Conservation (phyloP, 345 rosid genomes). For the Crucihimalaya himalaica region DNA sequence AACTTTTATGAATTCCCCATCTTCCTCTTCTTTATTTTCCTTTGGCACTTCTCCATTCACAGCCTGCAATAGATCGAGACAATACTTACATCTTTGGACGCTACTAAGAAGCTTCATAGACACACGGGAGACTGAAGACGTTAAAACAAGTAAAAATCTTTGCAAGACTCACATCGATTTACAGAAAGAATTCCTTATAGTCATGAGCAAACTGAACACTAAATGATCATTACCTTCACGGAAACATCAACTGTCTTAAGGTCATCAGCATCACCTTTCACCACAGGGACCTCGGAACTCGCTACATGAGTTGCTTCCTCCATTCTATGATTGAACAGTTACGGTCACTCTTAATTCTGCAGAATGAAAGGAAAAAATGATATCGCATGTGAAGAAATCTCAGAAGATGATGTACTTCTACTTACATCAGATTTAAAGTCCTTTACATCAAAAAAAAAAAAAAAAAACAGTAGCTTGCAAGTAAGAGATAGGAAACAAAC, state of each 20-base stretch:
- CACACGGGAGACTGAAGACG: neutral
- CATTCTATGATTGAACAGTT: constrained; percentile 47
- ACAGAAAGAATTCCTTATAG: neutral
- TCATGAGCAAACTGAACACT: constrained; percentile 11
- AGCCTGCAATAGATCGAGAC: constrained; percentile 44
- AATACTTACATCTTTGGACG: constrained; percentile 2
- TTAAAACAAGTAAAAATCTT: neutral
- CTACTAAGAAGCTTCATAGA: constrained; percentile 7
- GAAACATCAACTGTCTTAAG: constrained; percentile 43
- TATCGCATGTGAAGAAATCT: constrained; percentile 19
- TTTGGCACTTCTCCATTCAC: constrained; percentile 51
- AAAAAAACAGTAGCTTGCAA: constrained; percentile 42
- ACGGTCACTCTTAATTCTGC: constrained; percentile 24
- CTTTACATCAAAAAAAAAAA: neutral
- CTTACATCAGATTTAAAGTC: neutral
- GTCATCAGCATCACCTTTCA: constrained; percentile 47
- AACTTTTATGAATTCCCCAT: constrained; percentile 91
- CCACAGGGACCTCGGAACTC: constrained; percentile 56
- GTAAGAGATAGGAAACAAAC: constrained; percentile 28
- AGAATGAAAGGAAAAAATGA: neutral
- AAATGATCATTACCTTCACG: constrained; percentile 54
- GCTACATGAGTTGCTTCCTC: constrained; percentile 55
- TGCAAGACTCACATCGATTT: neutral
- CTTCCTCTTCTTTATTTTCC: constrained; percentile 75
- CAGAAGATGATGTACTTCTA: constrained; percentile 12